Evolutionary conservation across 345 rosid species (phyloP).

Genomic region (Bruguiera sexangula): DNA sequence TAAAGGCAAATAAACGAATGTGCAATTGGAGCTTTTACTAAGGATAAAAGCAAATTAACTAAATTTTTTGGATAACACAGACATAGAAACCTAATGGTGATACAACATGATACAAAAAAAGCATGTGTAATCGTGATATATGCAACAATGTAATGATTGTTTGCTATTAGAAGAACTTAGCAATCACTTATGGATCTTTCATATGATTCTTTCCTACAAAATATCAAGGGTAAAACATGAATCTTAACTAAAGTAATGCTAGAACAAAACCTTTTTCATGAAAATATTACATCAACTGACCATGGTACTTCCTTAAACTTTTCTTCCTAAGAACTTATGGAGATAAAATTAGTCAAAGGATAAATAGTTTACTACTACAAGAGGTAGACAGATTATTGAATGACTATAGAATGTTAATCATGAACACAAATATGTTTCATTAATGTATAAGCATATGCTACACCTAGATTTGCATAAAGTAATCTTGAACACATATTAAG

Average conservation of each 20-base stretch:
- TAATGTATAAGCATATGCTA: not conserved
- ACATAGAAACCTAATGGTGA: too few relatives aligned
- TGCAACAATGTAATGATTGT: too few relatives aligned
- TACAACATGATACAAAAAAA: too few relatives aligned
- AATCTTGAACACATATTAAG: conserved; percentile 59
- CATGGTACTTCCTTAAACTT: not conserved
- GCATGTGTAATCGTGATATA: too few relatives aligned
- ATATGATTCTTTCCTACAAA: too few relatives aligned
- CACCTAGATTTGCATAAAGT: conserved; percentile 62
- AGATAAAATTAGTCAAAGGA: conserved; percentile 47
- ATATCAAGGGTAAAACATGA: too few relatives aligned
- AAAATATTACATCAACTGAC: not conserved
- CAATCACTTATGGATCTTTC: too few relatives aligned
- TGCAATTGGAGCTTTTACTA: too few relatives aligned
- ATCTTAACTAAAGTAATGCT: not conserved
- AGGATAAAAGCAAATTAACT: too few relatives aligned
- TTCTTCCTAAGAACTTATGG: conserved; percentile 26
- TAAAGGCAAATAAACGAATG: too few relatives aligned
- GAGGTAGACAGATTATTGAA: conserved; percentile 14
- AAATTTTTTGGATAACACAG: too few relatives aligned
- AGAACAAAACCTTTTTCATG: not conserved
- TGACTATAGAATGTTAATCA: not conserved
- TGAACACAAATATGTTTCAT: not conserved
- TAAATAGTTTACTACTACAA: conserved; percentile 32
- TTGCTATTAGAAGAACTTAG: too few relatives aligned